Conservation (phyloP, 1,139 yeast genomes). For the Suhomyces wounanorum region DNA sequence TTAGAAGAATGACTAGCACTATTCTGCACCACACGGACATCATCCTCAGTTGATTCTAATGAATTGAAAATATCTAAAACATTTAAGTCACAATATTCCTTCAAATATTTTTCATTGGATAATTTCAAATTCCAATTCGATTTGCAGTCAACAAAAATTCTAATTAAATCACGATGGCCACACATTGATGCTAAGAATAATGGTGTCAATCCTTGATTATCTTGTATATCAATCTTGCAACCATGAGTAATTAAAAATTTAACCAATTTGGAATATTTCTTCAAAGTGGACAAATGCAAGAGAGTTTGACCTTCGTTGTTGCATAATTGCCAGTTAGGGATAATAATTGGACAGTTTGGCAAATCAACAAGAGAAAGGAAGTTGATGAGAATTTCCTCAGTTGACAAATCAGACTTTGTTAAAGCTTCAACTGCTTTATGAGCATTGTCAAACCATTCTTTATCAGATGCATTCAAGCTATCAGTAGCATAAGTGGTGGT, state of each 20-base stretch:
- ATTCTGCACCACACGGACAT: constrained; percentile 18
- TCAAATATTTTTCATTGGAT: constrained; percentile 56
- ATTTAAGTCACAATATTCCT: constrained; percentile 62
- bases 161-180: constrained; percentile 67
- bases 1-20: constrained; percentile 10
- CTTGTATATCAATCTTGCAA: constrained; percentile 73
- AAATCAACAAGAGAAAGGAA: constrained; percentile 65
- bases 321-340: constrained; percentile 79
- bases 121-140: constrained; percentile 64
- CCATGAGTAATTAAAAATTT: constrained; percentile 73
- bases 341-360: constrained; percentile 61
- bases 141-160: constrained; percentile 58
- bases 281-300: constrained; percentile 78
- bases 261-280: constrained; percentile 66
- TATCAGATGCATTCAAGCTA: constrained; percentile 24
- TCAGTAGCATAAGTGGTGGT: constrained; percentile 5
- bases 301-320: constrained; percentile 84
- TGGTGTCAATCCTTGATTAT: constrained; percentile 82
- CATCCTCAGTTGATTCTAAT: constrained; percentile 22
- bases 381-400: constrained; percentile 61
- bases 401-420: constrained; percentile 46
- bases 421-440: constrained; percentile 52
- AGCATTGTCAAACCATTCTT: constrained; percentile 53
- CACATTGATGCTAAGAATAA: constrained; percentile 79
- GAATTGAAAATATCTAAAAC: constrained; percentile 56